These are phyloP conservation scores for Nannochloropsis oceanica DNA, from an alignment of 108 stramenopile species.

Conservation along the genomic window DNA sequence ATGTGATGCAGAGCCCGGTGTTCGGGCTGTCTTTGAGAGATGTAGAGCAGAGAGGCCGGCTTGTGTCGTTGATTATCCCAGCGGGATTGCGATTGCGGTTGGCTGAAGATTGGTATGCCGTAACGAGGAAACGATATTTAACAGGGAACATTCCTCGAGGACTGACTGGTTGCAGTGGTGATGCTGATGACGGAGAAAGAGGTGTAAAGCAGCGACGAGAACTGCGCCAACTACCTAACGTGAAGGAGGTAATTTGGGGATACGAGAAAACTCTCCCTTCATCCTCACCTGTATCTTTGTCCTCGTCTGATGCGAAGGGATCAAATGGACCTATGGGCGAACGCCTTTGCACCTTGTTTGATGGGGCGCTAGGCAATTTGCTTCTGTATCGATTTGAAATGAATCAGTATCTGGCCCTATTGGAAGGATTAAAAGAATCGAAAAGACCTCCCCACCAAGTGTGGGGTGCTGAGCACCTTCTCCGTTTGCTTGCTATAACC, in stretches of 20 bases:
- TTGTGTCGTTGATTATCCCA: background rate
- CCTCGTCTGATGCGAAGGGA: background rate
- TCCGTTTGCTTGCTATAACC: background rate
- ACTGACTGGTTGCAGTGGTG: no score
- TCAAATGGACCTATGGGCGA: background rate
- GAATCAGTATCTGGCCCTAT: background rate
- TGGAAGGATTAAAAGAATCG: background rate
- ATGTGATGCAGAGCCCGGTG: background rate
- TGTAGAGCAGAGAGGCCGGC: background rate
- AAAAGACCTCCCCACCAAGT: background rate
- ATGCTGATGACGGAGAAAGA: no score
- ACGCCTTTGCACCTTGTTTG: background rate
- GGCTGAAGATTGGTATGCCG: background rate
- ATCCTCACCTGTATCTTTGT: background rate
- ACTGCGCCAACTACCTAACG: background rate
- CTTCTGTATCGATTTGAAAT: background rate
- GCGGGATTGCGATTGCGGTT: background rate
- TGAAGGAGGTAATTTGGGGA: background rate
- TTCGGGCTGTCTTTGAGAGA: background rate
- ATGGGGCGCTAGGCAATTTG: background rate
- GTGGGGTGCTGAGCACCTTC: background rate
- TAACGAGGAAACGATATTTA: background rate
- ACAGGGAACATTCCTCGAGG: background rate
- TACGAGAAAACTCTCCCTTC: background rate
- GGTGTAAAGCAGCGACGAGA: no score